Evolutionary conservation across 1,284 basidiomycete species (phyloP).

Genomic region (Singerocomus inundabilis): DNA sequence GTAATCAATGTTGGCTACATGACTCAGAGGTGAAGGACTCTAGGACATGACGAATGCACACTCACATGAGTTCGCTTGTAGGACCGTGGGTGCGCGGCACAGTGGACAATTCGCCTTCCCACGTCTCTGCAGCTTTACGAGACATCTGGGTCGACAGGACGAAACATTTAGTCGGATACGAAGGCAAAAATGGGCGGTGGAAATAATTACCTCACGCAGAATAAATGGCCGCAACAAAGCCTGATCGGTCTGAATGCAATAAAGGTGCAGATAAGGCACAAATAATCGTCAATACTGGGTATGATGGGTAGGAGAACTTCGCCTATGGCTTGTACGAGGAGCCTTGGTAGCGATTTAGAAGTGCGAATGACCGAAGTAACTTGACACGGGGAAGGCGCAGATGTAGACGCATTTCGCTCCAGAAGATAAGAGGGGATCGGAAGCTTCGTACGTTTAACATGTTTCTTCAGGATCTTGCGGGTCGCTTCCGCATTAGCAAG

Average conservation of each 20-base stretch:
- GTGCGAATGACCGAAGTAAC: constrained; percentile 24
- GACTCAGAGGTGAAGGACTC: background rate
- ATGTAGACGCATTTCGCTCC: constrained; percentile 11
- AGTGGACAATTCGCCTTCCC: constrained; percentile 82
- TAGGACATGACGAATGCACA: background rate
- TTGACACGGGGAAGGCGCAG: constrained; percentile 15
- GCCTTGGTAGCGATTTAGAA: constrained; percentile 64
- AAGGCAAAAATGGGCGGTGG: background rate
- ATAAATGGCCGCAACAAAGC: constrained; percentile 84
- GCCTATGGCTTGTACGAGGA: constrained; percentile 84
- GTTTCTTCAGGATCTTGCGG: constrained; percentile 92
- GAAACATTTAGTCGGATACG: background rate
- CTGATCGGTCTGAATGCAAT: constrained; percentile 90
- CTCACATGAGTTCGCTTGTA: constrained; percentile 67
- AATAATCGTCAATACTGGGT: constrained; percentile 79
- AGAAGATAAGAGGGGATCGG: constrained; percentile 41
- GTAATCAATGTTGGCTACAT: constrained; percentile 75
- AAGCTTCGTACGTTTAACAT: constrained; percentile 82
- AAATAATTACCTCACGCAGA: constrained; percentile 68
- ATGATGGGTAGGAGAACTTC: constrained; percentile 83
- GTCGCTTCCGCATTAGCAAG: constrained; percentile 86
- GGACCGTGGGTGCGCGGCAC: constrained; percentile 76
- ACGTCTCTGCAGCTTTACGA: constrained; percentile 93
- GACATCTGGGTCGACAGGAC: constrained; percentile 47
- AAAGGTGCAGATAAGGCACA: constrained; percentile 75